Evolutionary conservation across 2,329 filamentous ascomycete species (phyloP).

Genomic region (Apiospora malaysiana): DNA sequence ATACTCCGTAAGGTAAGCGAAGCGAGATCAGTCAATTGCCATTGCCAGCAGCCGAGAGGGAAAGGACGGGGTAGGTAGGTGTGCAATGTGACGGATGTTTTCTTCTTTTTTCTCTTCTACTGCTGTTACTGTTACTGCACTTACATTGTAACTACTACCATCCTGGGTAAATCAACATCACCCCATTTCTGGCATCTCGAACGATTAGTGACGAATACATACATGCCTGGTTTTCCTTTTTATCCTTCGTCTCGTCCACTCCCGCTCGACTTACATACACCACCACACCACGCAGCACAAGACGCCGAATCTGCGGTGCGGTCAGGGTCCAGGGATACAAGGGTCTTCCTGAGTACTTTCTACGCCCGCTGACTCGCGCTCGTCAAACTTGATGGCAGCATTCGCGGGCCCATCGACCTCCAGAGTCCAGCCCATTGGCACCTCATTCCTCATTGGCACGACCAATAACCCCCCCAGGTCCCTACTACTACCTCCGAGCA

Average conservation of each 20-base stretch:
- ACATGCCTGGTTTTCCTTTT: background rate
- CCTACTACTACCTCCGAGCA: too few species aligned
- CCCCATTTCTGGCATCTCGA: background rate
- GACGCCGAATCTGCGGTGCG: constrained; percentile 7
- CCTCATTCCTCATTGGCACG: constrained; percentile 6
- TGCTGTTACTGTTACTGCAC: background rate
- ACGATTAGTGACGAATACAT: constrained; percentile 11
- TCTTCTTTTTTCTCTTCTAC: background rate
- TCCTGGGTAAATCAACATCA: background rate
- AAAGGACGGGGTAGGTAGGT: background rate
- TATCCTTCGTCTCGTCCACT: background rate
- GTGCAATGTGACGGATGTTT: background rate
- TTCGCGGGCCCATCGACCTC: background rate
- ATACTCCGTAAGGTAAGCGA: too few species aligned
- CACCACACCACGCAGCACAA: background rate
- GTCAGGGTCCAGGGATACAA: constrained; percentile 16
- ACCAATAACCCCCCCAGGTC: background rate
- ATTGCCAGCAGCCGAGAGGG: background rate
- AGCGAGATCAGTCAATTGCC: background rate
- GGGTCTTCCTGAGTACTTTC: constrained; percentile 19
- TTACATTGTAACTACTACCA: too few species aligned
- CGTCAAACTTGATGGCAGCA: constrained; percentile 19
- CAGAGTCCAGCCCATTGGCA: too few species aligned
- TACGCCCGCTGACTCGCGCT: constrained; percentile 10
- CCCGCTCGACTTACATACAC: background rate